These are phyloP conservation scores for Astragalus membranaceus DNA, from an alignment of 306 rosid genomes.

Conservation along the genomic window DNA sequence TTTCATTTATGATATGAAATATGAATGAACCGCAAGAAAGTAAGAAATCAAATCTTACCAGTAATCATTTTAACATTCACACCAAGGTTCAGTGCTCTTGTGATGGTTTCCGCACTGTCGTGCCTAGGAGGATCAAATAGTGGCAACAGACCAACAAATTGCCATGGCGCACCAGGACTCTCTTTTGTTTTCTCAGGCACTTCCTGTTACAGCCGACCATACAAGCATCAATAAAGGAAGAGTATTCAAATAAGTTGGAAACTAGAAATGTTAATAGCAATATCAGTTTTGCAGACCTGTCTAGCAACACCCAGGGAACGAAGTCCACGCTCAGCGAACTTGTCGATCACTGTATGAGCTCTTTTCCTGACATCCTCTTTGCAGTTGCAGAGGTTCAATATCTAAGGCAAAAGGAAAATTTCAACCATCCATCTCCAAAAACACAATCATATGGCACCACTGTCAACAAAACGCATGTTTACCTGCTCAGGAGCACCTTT, in stretches of 20 bases:
- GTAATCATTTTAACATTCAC: slow-evolving; percentile 99
- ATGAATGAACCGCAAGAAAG: slow-evolving; percentile 3
- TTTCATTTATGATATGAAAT: slow-evolving; percentile 7
- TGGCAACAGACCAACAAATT: slow-evolving; percentile 84
- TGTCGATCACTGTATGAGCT: slow-evolving; percentile 73
- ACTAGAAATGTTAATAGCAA: neutral
- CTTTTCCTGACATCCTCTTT: slow-evolving; percentile 68
- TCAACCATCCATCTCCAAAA: neutral
- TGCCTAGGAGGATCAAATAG: slow-evolving; percentile 99
- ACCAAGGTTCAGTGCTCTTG: slow-evolving; percentile 97
- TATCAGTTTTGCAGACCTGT: slow-evolving; percentile 55
- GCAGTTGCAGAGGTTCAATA: slow-evolving; percentile 82
- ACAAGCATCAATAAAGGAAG: slow-evolving; percentile 4
- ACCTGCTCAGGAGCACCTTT: slow-evolving; percentile 99
- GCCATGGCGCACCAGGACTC: slow-evolving; percentile 80
- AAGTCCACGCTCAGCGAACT: slow-evolving; percentile 97
- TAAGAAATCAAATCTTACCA: slow-evolving; percentile 40
- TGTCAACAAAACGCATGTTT: slow-evolving; percentile 16
- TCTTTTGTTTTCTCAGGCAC: slow-evolving; percentile 86
- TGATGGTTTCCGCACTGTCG: slow-evolving; percentile 98
- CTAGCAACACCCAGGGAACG: slow-evolving; percentile 93
- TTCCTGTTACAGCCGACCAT: slow-evolving; percentile 40
- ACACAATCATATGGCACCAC: neutral
- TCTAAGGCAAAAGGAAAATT: slow-evolving; percentile 39
- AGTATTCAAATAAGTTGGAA: neutral